Percentiles rank a stretch among this genome's conserved stretches.
Conservation (phyloP, 2,329 filamentous ascomycete genomes). For the Phialophora tarda region DNA sequence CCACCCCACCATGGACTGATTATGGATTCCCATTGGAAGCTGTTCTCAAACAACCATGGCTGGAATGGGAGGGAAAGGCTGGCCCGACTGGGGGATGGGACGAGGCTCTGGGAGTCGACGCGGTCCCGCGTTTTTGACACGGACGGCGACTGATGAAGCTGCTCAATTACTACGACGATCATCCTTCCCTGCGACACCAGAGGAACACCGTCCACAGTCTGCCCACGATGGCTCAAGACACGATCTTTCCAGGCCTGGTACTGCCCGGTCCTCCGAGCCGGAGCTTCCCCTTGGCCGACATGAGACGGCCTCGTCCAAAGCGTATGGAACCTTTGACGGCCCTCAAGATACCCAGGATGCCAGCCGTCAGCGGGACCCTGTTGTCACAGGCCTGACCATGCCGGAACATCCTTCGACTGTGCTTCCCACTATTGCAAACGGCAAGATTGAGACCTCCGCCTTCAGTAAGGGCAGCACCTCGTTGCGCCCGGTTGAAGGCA, state of each 20-base stretch:
- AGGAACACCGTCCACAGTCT: slow-evolving; percentile 18
- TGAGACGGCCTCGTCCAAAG: slow-evolving; percentile 9
- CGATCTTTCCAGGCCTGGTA: slow-evolving; percentile 22
- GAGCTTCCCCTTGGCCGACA: background rate
- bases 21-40: slow-evolving; percentile 21
- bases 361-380: background rate
- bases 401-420: slow-evolving; percentile 9
- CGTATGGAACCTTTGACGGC: slow-evolving; percentile 31
- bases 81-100: slow-evolving; percentile 28
- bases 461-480: slow-evolving; percentile 12
- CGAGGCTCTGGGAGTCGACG: slow-evolving; percentile 37
- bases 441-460: slow-evolving; percentile 24
- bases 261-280: slow-evolving; percentile 20
- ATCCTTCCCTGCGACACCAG: slow-evolving; percentile 36
- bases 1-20: slow-evolving; percentile 20
- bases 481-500: slow-evolving; percentile 39
- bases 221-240: slow-evolving; percentile 18
- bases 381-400: background rate
- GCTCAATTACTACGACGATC: slow-evolving; percentile 52
- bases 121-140: slow-evolving; percentile 53
- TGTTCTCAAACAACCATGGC: slow-evolving; percentile 25
- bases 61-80: slow-evolving; percentile 31
- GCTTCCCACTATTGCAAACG: background rate
- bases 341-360: slow-evolving; percentile 6
- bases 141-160: slow-evolving; percentile 53